Evolutionary conservation across 371 early-diverging fungal species (phyloP), one percentile per base, ranked within the genome.

Genomic region (Rhizopus stolonifer): DNA sequence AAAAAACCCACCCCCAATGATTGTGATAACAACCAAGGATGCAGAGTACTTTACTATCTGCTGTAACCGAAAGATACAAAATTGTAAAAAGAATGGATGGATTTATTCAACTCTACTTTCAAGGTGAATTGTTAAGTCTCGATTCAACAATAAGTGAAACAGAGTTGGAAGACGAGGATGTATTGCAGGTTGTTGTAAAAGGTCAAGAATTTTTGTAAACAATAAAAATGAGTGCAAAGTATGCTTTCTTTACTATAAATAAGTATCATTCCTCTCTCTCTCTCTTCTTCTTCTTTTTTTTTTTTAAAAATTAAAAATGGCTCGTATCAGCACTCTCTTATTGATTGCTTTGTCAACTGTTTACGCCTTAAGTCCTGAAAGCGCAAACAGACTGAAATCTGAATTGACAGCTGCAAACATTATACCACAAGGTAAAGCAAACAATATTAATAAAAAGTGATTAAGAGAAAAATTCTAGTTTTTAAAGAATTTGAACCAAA

Each of bases 91-190:
- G n/a, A 0, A 29, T 46, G 3, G 13, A 23, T 10, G 44, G 24
- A 8, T 60, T 62, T 8, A 46, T 72, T 23, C 46, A 39, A 1
- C 43, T 70, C 7, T 66, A 59, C 7, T 69, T 70, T 52, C 70
- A 67, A 50, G 72, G 70, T 19, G 72, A 70, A 29, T 52, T 21
- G 9, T 40, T 72, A 24, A 50, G 54, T 38, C 50, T 46, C 8
- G 46, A 58, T 24, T 34, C 38, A 13, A 57, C 51, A 1, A 48
- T 76, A 6, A 57, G 62, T 44, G 67, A 72, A 5, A 64, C 63
- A 0, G 72, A 72, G 10, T 49, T 72, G 36, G 76, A 76, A 46
- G 61, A 70, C 33, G 58, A 72, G 43, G 72, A 72, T 56, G 46
- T 76, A 43, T 19, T 72, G 4, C 64, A 70, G 17, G 77, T 68